These are phyloP conservation scores for Neofusicoccum parvum DNA, from an alignment of 2,329 filamentous ascomycete genomes.

Conservation along the genomic window DNA sequence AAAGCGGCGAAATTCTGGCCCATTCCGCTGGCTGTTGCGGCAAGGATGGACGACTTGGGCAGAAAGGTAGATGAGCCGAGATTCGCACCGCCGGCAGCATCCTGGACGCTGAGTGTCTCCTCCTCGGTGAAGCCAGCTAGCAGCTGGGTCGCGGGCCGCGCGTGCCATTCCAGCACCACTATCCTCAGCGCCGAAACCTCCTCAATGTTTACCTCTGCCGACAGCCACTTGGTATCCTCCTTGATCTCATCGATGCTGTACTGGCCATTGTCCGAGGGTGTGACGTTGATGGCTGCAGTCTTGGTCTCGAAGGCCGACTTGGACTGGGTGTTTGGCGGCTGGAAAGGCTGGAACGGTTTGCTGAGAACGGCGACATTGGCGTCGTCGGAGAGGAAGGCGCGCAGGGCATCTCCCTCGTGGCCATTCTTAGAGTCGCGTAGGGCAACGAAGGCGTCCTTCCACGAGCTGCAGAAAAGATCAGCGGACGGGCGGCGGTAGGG, in stretches of 20 bases:
- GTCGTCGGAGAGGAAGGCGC: conserved; percentile 70
- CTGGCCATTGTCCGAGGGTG: conserved; percentile 65
- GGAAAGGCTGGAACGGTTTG: conserved; percentile 69
- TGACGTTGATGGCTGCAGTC: conserved; percentile 83
- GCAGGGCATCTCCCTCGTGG: conserved; percentile 46
- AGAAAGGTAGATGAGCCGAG: conserved; percentile 55
- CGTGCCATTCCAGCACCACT: conserved; percentile 81
- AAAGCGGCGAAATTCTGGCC: conserved; percentile 45
- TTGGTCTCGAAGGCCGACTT: conserved; percentile 78
- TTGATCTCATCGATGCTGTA: conserved; percentile 81
- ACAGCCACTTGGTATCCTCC: conserved; percentile 83
- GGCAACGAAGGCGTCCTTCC: conserved; percentile 59
- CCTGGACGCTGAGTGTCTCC: conserved; percentile 74
- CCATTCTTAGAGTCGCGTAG: conserved; percentile 53
- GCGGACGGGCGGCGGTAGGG: background rate
- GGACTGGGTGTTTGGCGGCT: conserved; percentile 61
- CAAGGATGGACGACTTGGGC: conserved; percentile 46
- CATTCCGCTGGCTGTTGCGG: conserved; percentile 29
- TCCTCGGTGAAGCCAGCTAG: conserved; percentile 73
- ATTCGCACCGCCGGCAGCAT: conserved; percentile 69
- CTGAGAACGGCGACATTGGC: conserved; percentile 70
- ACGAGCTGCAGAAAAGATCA: conserved; percentile 59
- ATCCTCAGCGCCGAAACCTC: conserved; percentile 81
- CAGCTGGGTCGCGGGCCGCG: conserved; percentile 72
- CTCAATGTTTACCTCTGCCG: conserved; percentile 74